Percentiles rank a stretch among this genome's conserved stretches.
Evolutionary conservation across 129 eudicot genomes (phyloP).

Genomic region (Centella asiatica): DNA sequence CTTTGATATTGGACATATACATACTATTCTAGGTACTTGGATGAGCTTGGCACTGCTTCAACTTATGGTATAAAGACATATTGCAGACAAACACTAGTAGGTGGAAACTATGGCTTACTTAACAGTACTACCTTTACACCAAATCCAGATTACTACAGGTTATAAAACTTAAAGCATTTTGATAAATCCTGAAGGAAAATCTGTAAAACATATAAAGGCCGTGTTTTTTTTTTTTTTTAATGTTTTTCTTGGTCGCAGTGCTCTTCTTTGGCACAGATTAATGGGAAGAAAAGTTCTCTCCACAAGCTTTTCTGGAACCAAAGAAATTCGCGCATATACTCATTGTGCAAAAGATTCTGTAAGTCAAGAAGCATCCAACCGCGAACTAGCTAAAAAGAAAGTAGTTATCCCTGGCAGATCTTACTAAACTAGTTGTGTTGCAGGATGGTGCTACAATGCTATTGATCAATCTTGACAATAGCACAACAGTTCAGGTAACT

Average conservation of each 20-base stretch:
- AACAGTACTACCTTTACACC: constrained; percentile 72
- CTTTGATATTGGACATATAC: background rate
- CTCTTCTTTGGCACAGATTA: constrained; percentile 89
- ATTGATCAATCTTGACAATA: constrained; percentile 64
- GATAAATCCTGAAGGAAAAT: background rate
- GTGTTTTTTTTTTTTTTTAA: constrained; percentile 11
- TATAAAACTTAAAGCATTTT: background rate
- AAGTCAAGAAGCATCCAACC: constrained; percentile 22
- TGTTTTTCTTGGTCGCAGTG: constrained; percentile 37
- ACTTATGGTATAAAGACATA: constrained; percentile 62
- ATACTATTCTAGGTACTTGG: constrained; percentile 56
- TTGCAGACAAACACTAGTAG: constrained; percentile 81
- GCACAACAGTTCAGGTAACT: constrained; percentile 40
- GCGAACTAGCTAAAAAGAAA: no score
- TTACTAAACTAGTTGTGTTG: constrained; percentile 18
- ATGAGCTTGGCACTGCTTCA: constrained; percentile 83
- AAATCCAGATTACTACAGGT: constrained; percentile 97
- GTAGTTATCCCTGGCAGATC: constrained; percentile 10
- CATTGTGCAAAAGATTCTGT: constrained; percentile 86
- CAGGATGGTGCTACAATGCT: constrained; percentile 64
- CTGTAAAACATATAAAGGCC: background rate
- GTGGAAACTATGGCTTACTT: constrained; percentile 96
- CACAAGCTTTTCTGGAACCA: constrained; percentile 52
- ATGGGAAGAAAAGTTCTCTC: constrained; percentile 83
- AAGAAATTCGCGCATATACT: constrained; percentile 72